Evolutionary conservation across 148 eudicot genomes (phyloP), one percentile per base, ranked within the genome.

Genomic region (Spergularia bocconei): DNA sequence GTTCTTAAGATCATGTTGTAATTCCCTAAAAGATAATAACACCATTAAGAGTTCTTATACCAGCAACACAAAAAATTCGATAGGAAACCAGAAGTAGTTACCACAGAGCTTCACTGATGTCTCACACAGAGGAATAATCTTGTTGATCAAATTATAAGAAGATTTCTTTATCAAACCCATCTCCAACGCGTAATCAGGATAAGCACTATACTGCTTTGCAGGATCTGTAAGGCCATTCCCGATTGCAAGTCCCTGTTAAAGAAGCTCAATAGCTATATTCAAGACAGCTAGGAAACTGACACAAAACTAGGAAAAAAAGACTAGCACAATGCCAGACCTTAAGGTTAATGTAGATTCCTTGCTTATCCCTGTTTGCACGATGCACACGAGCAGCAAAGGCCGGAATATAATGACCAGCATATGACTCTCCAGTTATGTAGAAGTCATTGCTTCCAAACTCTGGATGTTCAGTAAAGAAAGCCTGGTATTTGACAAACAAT

Each of bases 321-420:
- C n/a, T 15, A 67, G 36, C 17, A 13, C 38, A 14, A 67, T 13
- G 51, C 17, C 79, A 78, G 66, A 93, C 98, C 95, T 93, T 93
- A 72, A 93, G 81, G 76, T 93, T 93, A 54, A 93, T 85, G 73
- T 91, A 95, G 71, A 87, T 84, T 68, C 93, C 94, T 73, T 90
- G 82, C 53, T 88, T 84, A 36, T 85, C 91, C 78, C 89, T 90
- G 81, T 91, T 93, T 80, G 91, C 91, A 60, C 66, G 81, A 81
- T 91, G 91, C 71, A 93, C 93, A 75, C 94, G 83, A 77, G 92
- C 82, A 82, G 97, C 98, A 81, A 93, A 84, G 75, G 98, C 97
- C 82, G 98, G 98, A 73, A 93, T 93, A 54, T 91, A 93, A 70
- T 93, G 98, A 38, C 97, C 97, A 58, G 98, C 98, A 76, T 93